A percentile compares a stretch with the other conserved stretches of the same genome.
These are phyloP conservation scores for Plasmodium inui DNA, from an alignment of 169 alveolate genomes.

Conservation along the genomic window DNA sequence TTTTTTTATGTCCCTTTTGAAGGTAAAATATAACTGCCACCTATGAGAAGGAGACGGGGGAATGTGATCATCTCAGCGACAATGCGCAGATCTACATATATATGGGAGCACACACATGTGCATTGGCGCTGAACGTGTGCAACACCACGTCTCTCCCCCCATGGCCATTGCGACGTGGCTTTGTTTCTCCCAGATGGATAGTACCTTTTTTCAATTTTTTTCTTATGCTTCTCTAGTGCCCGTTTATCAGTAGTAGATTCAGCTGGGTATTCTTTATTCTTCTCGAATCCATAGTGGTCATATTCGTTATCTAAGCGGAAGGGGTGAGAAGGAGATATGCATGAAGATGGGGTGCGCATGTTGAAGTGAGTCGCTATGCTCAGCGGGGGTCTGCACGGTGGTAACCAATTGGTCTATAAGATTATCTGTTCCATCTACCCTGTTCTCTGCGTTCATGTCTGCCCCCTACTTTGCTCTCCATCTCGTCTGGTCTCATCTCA, in stretches of 20 bases:
- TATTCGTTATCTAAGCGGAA: conserved; percentile 40
- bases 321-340: neutral
- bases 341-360: neutral
- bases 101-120: neutral
- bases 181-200: too few species aligned
- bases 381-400: neutral
- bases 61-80: neutral
- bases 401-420: neutral
- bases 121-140: neutral
- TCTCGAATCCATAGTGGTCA: conserved; percentile 73
- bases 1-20: conserved; percentile 70
- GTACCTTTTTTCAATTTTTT: conserved; percentile 65
- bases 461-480: neutral
- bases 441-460: neutral
- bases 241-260: conserved; percentile 24
- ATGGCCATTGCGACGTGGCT: neutral
- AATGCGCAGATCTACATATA: neutral
- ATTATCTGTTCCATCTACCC: neutral
- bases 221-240: conserved; percentile 41
- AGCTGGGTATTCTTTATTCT: conserved; percentile 27
- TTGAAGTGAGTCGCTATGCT: too few species aligned
- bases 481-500: neutral
- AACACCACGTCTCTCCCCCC: neutral
- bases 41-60: neutral
- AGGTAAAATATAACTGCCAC: conserved; percentile 50